Conservation (phyloP, 2,329 filamentous ascomycete genomes). For the Pestalotiopsis sp. region DNA sequence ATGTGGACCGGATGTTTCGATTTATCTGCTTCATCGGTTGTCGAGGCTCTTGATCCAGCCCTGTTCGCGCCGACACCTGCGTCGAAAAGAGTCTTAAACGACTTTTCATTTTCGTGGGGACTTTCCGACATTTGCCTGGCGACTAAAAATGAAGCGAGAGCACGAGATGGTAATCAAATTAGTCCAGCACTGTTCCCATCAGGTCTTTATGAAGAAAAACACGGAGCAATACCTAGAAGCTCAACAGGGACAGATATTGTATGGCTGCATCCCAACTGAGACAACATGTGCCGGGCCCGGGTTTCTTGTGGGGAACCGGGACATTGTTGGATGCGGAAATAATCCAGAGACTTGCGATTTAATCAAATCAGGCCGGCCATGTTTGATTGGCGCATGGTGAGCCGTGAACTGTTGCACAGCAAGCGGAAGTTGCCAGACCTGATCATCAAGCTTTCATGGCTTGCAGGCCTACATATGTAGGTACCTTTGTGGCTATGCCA, state of each 20-base stretch:
- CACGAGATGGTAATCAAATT: neutral
- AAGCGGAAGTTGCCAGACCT: neutral
- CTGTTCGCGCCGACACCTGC: neutral
- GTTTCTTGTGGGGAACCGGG: neutral
- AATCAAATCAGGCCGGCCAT: neutral
- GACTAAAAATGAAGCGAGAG: neutral
- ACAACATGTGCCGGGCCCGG: neutral
- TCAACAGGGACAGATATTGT: neutral
- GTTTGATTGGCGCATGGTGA: neutral
- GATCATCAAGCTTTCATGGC: neutral
- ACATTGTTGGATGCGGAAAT: neutral
- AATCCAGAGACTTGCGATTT: neutral
- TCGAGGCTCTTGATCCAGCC: neutral
- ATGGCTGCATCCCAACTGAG: neutral
- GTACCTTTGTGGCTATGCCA: neutral
- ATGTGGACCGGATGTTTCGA: conserved; percentile 29
- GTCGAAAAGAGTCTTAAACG: neutral
- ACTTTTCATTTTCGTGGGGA: neutral
- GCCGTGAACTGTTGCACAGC: neutral
- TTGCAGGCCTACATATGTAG: neutral
- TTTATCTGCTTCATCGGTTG: neutral
- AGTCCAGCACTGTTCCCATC: neutral
- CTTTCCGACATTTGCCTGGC: neutral
- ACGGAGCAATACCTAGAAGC: neutral
- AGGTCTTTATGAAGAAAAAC: neutral